Percentiles rank a stretch among this genome's conserved stretches.
Evolutionary conservation across 108 stramenopile genomes (phyloP).

Genomic region (Tribonema minus): DNA sequence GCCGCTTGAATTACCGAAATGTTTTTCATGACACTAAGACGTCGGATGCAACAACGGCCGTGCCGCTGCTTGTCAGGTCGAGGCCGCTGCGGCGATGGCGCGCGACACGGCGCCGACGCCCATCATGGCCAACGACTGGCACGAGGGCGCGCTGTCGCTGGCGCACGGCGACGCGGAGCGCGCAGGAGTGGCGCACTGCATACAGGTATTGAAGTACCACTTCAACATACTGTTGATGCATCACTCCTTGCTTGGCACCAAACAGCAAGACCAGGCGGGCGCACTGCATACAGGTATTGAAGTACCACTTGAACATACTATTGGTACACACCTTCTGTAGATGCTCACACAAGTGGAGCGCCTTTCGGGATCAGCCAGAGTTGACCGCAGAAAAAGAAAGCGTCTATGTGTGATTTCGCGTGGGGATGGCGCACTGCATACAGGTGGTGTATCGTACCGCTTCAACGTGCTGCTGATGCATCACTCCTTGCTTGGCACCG

Average conservation of each 20-base stretch:
- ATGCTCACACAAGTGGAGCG: too few species aligned
- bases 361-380: too few species aligned
- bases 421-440: background rate
- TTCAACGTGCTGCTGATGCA: background rate
- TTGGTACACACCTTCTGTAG: too few species aligned
- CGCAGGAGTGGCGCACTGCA: background rate
- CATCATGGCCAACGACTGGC: slow-evolving; percentile 46
- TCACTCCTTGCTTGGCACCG: too few species aligned
- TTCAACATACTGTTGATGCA: background rate
- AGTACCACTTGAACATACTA: background rate
- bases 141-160: slow-evolving; percentile 36
- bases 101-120: slow-evolving; percentile 5
- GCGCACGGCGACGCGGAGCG: background rate
- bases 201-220: background rate
- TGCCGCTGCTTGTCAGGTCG: too few species aligned
- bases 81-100: slow-evolving; percentile 6
- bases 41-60: too few species aligned
- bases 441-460: background rate
- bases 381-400: too few species aligned
- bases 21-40: too few species aligned
- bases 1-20: too few species aligned
- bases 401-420: too few species aligned
- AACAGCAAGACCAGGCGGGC: background rate
- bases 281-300: background rate
- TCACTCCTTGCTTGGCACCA: too few species aligned